A percentile compares a stretch with the other conserved stretches of the same genome.
These are phyloP conservation scores for Penicillium lagena DNA, from an alignment of 495 filamentous ascomycete species.

Conservation along the genomic window DNA sequence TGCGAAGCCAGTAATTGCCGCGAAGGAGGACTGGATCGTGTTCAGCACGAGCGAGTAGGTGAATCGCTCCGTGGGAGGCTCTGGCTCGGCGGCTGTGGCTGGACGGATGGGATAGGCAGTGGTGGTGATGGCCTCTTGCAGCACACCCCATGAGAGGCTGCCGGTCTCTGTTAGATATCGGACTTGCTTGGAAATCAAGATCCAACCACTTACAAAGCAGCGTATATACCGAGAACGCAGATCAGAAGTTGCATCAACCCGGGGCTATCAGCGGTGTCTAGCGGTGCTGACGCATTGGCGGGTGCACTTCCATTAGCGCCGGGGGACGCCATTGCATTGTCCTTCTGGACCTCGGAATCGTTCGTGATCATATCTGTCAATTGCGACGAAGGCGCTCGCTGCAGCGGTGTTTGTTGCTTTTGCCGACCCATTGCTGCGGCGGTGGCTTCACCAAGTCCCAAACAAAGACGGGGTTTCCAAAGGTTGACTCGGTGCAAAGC, in stretches of 20 bases:
- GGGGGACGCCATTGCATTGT: constrained; percentile 6
- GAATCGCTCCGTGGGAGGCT: constrained; percentile 61
- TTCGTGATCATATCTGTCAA: constrained; percentile 40
- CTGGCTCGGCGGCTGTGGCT: constrained; percentile 39
- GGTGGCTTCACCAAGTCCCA: too few relatives aligned
- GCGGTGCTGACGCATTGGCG: constrained; percentile 16
- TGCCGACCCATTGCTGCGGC: constrained; percentile 56
- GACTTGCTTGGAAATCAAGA: neutral
- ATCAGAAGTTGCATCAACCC: constrained; percentile 68
- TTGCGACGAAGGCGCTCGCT: constrained; percentile 60
- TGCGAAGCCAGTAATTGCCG: constrained; percentile 67
- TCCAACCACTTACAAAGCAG: constrained; percentile 69
- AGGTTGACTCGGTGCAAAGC: neutral
- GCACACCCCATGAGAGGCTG: constrained; percentile 89
- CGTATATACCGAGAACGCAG: constrained; percentile 90
- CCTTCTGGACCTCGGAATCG: constrained; percentile 20
- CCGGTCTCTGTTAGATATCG: constrained; percentile 11
- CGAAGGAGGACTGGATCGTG: constrained; percentile 91
- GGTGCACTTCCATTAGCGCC: constrained; percentile 34
- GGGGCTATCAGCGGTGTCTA: constrained; percentile 32
- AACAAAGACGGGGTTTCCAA: too few relatives aligned
- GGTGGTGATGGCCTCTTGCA: constrained; percentile 96
- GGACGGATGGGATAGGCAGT: constrained; percentile 59
- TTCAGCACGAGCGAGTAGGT: constrained; percentile 91
- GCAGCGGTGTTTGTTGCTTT: constrained; percentile 62